Evolutionary conservation across 129 eudicot species (phyloP), one percentile per base, ranked within the genome.

Genomic region (Pseudognaphalium luteoalbum): DNA sequence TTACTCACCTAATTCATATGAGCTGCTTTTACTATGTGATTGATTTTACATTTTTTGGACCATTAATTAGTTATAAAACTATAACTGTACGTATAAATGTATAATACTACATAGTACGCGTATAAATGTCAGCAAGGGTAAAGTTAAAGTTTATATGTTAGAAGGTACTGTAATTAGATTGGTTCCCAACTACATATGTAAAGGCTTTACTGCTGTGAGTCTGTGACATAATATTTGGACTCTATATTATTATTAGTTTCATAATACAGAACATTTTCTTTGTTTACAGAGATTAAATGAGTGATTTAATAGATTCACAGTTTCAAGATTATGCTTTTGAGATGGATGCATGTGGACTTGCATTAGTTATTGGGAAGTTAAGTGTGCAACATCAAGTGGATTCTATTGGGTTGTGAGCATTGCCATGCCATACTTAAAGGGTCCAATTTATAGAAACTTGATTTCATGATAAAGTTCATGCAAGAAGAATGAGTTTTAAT

Each of bases 401-500:
- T 81, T 59, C 70, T 59, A 81, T 77, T 70, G 85, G 83, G 66
- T 73, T 77, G 64, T 77, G 88, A 33, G 82, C 78, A 73, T 57
- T 78, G 86, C 86, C 86, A 78, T 78, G 66, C 79, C 76, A 72
- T 77, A 72, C 69, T 77, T 73, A 72, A 80, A 82, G 85, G 72
- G 67, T 67, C 65, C 69, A 71, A 47, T 82, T 42, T 70, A 44
- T 82, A 66, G 76, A 77, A 82, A 77, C 70, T 72, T 9, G 63
- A 16, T 74, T 73, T 72, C 62, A 50, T 54, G 71, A 57, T 64
- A n/a, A 76, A 62, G 62, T 81, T 22, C 62, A 73, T 81, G 82
- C 67, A 63, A 30, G 77, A 60, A 65, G 57, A 60, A 69, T 67
- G 79, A 61, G 78, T 69, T 51, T 20, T 72, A 39, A 65, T 61